phyloP scores from a whole-genome alignment of 2,329 filamentous ascomycete species.

The Purpureocillium takamizusanense region DNA sequence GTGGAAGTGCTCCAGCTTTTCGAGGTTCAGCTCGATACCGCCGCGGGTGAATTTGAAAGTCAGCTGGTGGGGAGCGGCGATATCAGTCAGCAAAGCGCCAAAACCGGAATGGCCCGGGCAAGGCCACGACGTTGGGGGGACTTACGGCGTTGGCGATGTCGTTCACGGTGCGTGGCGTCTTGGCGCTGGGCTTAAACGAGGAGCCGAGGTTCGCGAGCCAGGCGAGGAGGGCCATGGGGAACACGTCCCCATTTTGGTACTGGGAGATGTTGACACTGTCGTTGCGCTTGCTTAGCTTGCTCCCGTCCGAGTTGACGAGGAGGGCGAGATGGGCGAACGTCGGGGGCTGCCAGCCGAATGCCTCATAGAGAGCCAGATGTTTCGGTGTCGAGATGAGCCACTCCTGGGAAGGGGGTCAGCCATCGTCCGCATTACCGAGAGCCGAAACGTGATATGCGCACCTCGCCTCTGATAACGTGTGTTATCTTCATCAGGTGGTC shows the following conservation, averaged over 20 bases:
- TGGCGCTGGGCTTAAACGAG: constrained; percentile 16
- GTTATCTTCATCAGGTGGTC: constrained; percentile 94
- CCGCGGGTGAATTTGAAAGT: constrained; percentile 84
- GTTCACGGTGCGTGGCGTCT: constrained; percentile 40
- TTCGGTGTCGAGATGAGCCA: constrained; percentile 92
- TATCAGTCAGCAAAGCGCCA: too few species aligned
- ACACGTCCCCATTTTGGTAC: constrained; percentile 36
- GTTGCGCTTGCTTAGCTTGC: constrained; percentile 83
- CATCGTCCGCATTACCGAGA: too few species aligned
- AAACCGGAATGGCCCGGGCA: too few species aligned
- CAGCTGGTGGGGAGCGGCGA: too few species aligned
- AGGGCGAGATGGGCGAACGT: constrained; percentile 75
- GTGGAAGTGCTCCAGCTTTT: constrained; percentile 76
- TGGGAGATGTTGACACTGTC: constrained; percentile 37
- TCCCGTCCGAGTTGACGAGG: constrained; percentile 56
- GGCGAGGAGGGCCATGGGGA: constrained; percentile 53
- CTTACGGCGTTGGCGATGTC: constrained; percentile 62
- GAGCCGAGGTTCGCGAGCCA: constrained; percentile 66
- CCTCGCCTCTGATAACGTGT: constrained; percentile 83
- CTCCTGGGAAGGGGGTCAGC: constrained; percentile 45
- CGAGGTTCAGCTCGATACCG: constrained; percentile 72
- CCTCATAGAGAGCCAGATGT: constrained; percentile 61
- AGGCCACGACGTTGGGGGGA: not conserved
- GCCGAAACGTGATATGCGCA: too few species aligned
- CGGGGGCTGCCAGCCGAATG: constrained; percentile 65